phyloP scores from a whole-genome alignment of 768 basidiomycete genomes.

The Amanita rubescens region DNA sequence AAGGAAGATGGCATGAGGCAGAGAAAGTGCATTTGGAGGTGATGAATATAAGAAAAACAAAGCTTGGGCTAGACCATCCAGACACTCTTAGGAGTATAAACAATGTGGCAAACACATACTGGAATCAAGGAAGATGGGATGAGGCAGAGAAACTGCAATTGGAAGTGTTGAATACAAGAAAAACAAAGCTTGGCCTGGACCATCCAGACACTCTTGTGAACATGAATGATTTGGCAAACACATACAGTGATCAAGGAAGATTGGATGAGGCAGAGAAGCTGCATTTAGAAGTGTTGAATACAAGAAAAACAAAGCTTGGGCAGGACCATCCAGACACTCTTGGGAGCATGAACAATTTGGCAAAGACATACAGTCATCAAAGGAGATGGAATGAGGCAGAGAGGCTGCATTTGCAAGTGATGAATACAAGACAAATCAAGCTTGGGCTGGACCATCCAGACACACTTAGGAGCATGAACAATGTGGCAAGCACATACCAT shows the following conservation, averaged over 20 bases:
- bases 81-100: constrained; percentile 9
- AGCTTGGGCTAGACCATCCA: constrained; percentile 9
- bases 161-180: neutral
- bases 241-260: neutral
- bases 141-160: neutral
- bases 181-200: neutral
- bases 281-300: neutral
- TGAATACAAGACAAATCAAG: too few species aligned
- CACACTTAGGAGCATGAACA: too few species aligned
- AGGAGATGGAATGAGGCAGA: too few species aligned
- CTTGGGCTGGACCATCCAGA: too few species aligned
- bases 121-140: neutral
- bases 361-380: neutral
- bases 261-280: neutral
- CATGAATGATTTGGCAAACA: neutral
- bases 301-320: neutral
- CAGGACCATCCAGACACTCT: neutral
- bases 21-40: neutral
- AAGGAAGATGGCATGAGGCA: neutral
- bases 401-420: too few species aligned
- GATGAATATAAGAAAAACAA: neutral
- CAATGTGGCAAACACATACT: constrained; percentile 9
- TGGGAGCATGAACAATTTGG: neutral
- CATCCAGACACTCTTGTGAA: neutral
- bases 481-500: too few species aligned